Conservation (phyloP, 2,329 filamentous ascomycete genomes). For the Monascus ruber region DNA sequence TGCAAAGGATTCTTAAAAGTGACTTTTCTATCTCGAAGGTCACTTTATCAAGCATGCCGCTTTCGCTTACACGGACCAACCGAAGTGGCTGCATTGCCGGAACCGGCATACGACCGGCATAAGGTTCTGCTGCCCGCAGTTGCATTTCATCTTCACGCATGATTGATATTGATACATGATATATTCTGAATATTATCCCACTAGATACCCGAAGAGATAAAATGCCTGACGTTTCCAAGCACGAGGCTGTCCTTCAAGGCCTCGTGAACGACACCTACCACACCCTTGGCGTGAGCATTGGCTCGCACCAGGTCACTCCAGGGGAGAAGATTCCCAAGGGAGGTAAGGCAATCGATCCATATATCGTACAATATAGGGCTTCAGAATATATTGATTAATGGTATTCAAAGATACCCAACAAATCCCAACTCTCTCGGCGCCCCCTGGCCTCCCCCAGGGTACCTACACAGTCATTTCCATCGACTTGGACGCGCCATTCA, state of each 20-base stretch:
- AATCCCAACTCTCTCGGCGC: slow-evolving; percentile 2
- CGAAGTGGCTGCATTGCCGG: too few species aligned
- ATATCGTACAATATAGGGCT: too few species aligned
- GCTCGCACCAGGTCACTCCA: slow-evolving; percentile 1
- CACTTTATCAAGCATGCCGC: too few species aligned
- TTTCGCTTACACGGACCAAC: too few species aligned
- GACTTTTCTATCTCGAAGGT: too few species aligned
- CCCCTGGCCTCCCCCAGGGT: slow-evolving; percentile 1
- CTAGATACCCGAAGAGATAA: too few species aligned
- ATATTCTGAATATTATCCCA: too few species aligned
- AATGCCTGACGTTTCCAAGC: slow-evolving; percentile 4
- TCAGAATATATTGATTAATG: background rate
- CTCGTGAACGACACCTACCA: slow-evolving; percentile 1
- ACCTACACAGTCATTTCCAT: slow-evolving; percentile 1
- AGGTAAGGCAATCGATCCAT: slow-evolving; percentile 1
- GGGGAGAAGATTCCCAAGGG: slow-evolving; percentile 1
- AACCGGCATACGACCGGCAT: too few species aligned
- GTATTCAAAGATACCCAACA: slow-evolving; percentile 1
- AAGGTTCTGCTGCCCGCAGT: too few species aligned
- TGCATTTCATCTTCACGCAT: too few species aligned
- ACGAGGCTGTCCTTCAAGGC: background rate
- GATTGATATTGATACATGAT: too few species aligned
- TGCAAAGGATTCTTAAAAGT: too few species aligned
- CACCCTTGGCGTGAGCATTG: slow-evolving; percentile 3
- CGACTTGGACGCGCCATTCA: background rate